Evolutionary conservation across 768 basidiomycete species (phyloP), one percentile per base, ranked within the genome.

Genomic region (Sporobolomyces phaffii): DNA sequence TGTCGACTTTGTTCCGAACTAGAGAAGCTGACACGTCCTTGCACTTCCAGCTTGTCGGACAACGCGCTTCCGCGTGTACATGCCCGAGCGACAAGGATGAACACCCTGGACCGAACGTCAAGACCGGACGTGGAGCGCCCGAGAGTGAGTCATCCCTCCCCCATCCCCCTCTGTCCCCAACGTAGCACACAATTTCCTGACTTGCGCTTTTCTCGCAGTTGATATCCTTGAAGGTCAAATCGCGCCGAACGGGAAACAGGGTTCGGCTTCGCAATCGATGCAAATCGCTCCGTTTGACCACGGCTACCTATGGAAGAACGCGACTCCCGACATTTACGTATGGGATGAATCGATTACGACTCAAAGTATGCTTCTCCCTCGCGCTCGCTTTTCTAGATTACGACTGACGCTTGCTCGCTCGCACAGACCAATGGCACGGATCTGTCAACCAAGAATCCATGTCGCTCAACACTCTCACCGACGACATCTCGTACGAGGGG

Each of bases 21-120:
- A n/a, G n/a, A n/a, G n/a, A n/a, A n/a, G n/a, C n/a, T n/a, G n/a
- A n/a, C n/a, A n/a, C n/a, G n/a, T n/a, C n/a, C n/a, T n/a, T n/a
- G n/a, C n/a, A n/a, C n/a, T n/a, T n/a, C n/a, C 86, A 81, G 73
- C 84, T 91, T 20, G 89, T 90, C 5, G 94, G 93, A 0, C 94
- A 97, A 75, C 83, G 87, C 49, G 77, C 90, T 20, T 89, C 89
- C 1, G 79, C 90, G 1, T 98, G 93, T 77, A 93, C 91, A 3
- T 98, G 93, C 76, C 78, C 87, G 0, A 85, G 84, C 17, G 84
- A 84, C 33, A 89, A 90, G 13, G 44, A 33, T 31, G 58, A 64
- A 72, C 93, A 98, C 76, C 93, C 93, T 3, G 70, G 70, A 15
- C 93, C 93, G 5, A 81, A 73, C 43, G 81, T 82, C 60, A 81